Conservation (phyloP, 495 filamentous ascomycete species). For the Neurospora sp. region DNA sequence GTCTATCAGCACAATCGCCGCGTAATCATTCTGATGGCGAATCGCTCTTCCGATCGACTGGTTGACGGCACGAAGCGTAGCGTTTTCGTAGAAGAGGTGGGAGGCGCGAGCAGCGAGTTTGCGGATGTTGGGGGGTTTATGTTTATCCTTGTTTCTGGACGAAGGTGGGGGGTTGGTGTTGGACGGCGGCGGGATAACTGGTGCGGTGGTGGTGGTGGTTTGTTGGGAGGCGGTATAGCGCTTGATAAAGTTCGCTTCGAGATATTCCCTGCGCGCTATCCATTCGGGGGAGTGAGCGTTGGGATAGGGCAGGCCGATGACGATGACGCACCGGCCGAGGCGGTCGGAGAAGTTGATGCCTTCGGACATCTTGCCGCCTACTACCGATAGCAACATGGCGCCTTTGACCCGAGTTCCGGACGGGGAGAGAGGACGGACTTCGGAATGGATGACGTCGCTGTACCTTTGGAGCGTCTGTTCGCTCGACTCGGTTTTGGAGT, state of each 20-base stretch:
- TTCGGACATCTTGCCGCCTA: constrained; percentile 89
- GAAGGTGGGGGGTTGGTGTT: background rate
- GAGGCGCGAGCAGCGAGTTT: background rate
- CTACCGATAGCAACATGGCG: constrained; percentile 81
- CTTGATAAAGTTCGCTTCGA: constrained; percentile 56
- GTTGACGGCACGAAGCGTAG: constrained; percentile 94
- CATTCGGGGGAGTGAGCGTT: constrained; percentile 85
- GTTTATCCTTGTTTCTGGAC: background rate
- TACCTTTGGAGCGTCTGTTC: constrained; percentile 69
- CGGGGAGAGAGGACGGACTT: background rate
- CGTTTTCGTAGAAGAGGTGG: constrained; percentile 76
- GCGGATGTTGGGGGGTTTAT: background rate
- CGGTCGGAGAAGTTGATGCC: constrained; percentile 97
- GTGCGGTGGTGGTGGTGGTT: constrained; percentile 24
- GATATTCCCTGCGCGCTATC: constrained; percentile 81
- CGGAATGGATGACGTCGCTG: constrained; percentile 49
- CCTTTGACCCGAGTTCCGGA: constrained; percentile 30
- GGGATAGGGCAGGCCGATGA: constrained; percentile 87
- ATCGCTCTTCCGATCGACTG: constrained; percentile 93
- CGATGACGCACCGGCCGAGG: constrained; percentile 77
- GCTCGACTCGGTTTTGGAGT: constrained; percentile 46
- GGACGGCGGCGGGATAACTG: constrained; percentile 3
- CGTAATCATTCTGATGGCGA: constrained; percentile 79
- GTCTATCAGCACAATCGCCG: constrained; percentile 79
- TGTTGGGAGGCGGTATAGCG: constrained; percentile 22